These are phyloP conservation scores for Kwoniella sp. DNA, from an alignment of 768 basidiomycete species.

Conservation along the genomic window DNA sequence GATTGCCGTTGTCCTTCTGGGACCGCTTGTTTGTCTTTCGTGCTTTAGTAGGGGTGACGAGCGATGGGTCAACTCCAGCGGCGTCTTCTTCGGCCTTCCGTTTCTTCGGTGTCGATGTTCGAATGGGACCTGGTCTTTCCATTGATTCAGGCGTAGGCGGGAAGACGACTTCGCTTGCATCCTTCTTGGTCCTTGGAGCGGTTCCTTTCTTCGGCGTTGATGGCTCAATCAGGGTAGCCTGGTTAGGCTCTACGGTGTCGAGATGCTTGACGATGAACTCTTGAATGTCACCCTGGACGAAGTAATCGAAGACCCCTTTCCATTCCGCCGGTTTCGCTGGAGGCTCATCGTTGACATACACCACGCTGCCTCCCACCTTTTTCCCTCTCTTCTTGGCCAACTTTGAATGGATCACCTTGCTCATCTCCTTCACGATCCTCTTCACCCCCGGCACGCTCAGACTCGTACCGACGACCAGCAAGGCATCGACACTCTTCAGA, in stretches of 20 bases:
- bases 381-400: conserved; percentile 2
- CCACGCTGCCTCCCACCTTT: conserved; percentile 62
- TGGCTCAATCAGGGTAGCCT: not conserved
- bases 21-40: not conserved
- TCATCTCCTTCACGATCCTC: conserved; percentile 77
- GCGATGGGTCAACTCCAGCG: not conserved
- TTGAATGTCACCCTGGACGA: conserved; percentile 87
- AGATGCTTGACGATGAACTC: conserved; percentile 64
- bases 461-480: conserved; percentile 88
- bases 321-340: conserved; percentile 72
- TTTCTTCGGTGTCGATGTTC: not conserved
- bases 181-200: not conserved
- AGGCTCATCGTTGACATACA: conserved; percentile 82
- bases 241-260: conserved; percentile 4
- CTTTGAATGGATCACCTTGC: conserved; percentile 66
- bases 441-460: conserved; percentile 88
- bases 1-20: not conserved
- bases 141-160: conserved; percentile 24
- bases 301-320: conserved; percentile 87
- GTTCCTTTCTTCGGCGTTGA: conserved; percentile 12
- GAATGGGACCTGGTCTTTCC: not conserved
- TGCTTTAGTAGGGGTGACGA: not conserved
- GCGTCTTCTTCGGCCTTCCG: not conserved
- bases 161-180: not conserved
- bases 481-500: conserved; percentile 77